Base-by-base conservation (phyloP, 352 stramenopile genomes). In the Pythium sp. region DNA sequence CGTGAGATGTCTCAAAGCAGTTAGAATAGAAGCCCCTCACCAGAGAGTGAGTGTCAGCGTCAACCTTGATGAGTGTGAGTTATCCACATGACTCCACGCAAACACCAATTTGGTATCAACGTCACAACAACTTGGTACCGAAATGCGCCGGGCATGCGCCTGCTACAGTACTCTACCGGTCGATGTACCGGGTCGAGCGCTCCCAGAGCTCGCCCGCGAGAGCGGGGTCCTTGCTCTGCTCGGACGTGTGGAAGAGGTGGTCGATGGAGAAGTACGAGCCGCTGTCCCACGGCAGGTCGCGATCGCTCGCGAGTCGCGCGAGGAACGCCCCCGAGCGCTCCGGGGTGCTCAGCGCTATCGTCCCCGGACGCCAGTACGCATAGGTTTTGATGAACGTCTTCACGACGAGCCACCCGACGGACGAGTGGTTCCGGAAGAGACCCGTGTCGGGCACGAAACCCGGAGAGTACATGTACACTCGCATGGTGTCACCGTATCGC, bases 241-340 rank as follows among this genome's bases (percentile, higher is more conserved):
- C 67, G 7, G 65, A 77, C 1, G 77, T 65, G 36, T 82, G 67
- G 56, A 67, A 73, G n/a, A 84, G 57, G 34, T 79, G 65, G 53
- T 84, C 76, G 47, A 81, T 70, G 32, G n/a, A 64, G 14, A 81
- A 71, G 63, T 78, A 84, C 20, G 68, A 71, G 1, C 72, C 74
- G 20, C 36, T 78, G 28, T 77, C 68, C 67, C 70, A 80, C 26
- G 73, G 76, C 24, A 81, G 56, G 1, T 69, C 67, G 3, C 68
- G 47, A 46, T 84, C 77, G n/a, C 61, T 69, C n/a, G 70, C 75
- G 5, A 82, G 70, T 0, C 69, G 69, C 22, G 72, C 73, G 15
- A 84, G 69, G 55, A 79, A 78, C 6, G 51, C 51, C 5, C 73
- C 77, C 5, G 75, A 82, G 12, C 62, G 69, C 72, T 76, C 60